These are phyloP conservation scores for Megacollybia marginata DNA, from an alignment of 768 basidiomycete species.

Conservation along the genomic window DNA sequence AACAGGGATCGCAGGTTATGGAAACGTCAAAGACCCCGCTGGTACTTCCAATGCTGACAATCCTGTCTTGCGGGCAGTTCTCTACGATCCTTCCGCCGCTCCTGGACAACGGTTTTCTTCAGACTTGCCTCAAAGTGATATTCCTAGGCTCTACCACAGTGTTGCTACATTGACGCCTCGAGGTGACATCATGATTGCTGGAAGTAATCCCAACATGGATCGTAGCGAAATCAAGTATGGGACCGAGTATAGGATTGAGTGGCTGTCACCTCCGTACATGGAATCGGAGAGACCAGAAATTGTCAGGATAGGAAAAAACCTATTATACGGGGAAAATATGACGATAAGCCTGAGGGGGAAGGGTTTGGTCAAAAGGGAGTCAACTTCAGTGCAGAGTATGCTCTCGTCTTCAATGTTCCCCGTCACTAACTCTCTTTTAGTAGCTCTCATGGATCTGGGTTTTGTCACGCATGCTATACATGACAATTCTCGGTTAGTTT, in stretches of 20 bases:
- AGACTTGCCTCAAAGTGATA: constrained; percentile 56
- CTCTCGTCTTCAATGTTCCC: not conserved
- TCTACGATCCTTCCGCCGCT: constrained; percentile 57
- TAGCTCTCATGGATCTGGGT: constrained; percentile 76
- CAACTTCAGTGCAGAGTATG: constrained; percentile 42
- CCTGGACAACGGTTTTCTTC: constrained; percentile 50
- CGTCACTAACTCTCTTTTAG: constrained; percentile 24
- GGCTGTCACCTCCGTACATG: constrained; percentile 82
- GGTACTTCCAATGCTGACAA: constrained; percentile 76
- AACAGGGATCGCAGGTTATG: constrained; percentile 71
- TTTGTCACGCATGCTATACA: constrained; percentile 74
- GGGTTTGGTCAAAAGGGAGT: constrained; percentile 26
- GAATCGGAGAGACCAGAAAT: constrained; percentile 48
- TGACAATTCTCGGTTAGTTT: constrained; percentile 70
- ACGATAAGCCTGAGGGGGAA: constrained; percentile 40
- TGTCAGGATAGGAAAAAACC: constrained; percentile 18
- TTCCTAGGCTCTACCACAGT: constrained; percentile 79
- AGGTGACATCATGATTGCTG: constrained; percentile 71
- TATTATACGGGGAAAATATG: constrained; percentile 40
- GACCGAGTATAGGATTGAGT: constrained; percentile 87
- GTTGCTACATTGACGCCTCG: constrained; percentile 70
- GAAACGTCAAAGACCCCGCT: constrained; percentile 60
- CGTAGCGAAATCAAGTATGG: constrained; percentile 65
- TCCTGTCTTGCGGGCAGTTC: constrained; percentile 58
- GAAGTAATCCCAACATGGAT: constrained; percentile 81